Evolutionary conservation across 371 early-diverging fungal genomes (phyloP), one percentile per base, ranked within the genome.

Genomic region (Mycotypha africana): DNA sequence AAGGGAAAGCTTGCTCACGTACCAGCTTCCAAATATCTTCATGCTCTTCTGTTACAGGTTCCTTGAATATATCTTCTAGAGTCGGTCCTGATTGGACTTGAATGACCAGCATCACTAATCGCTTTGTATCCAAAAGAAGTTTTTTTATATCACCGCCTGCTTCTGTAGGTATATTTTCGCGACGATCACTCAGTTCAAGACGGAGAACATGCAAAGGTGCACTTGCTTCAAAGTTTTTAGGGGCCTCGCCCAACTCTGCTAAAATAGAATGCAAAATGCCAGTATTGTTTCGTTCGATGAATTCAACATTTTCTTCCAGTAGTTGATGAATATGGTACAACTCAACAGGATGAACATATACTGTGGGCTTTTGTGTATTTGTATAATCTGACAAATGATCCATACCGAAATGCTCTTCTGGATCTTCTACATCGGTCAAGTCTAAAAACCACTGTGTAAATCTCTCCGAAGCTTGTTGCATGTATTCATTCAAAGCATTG

Each of bases 71-170:
- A 44, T 90, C 89, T 31, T 90, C 77, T 23, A 98, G 65, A 38
- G 78, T 85, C 28, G 65, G 62, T 2, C 97, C 98, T 8, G 81
- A 73, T 56, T 95, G 92, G 11, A 95, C 79, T 21, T 84, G 83
- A 47, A 97, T 76, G 14, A 95, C 84, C 26, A 83, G 70, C 31
- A 93, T 67, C n/a, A 95, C 79, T 37, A 87, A 73, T 11, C 95
- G 87, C 66, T 97, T 98, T 22, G 97, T 91, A 60, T 95, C 94
- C n/a, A 84, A 73, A 38, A 93, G 78, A n/a, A 96, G 64, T 15
- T 87, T 82, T 43, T 86, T 83, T 21, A 82, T 53, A 5, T 53
- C 46, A 6, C 77, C 74, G 34, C 74, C 67, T 1, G 78, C 62
- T 47, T 89, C 89, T 37, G 81, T 78, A 40, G 76, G 68, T 37